These are phyloP conservation scores for Dactylellina parvicollis DNA, from an alignment of 2,329 filamentous ascomycete species.

Conservation along the genomic window DNA sequence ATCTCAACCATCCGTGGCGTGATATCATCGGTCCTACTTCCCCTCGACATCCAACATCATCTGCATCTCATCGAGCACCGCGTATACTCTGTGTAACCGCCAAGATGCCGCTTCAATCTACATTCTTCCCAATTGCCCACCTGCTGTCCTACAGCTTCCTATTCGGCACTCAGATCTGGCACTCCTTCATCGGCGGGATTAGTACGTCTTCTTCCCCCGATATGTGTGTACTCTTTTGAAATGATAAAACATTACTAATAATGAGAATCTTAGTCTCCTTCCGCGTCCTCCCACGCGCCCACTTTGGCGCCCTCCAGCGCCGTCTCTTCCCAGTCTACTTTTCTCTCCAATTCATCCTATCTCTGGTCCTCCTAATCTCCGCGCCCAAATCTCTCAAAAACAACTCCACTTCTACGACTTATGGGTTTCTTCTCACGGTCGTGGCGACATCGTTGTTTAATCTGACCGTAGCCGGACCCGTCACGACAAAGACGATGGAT, in stretches of 20 bases:
- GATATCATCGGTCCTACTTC: neutral
- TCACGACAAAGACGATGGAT: constrained; percentile 77
- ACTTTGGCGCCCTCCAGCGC: constrained; percentile 83
- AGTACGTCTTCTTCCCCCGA: constrained; percentile 15
- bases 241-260: constrained; percentile 5
- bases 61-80: no score
- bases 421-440: constrained; percentile 27
- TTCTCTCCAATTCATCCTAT: constrained; percentile 78
- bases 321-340: constrained; percentile 91
- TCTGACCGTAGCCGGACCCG: constrained; percentile 71
- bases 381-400: constrained; percentile 71
- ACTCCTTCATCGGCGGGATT: constrained; percentile 75
- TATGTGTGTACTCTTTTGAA: no score
- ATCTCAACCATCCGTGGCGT: neutral
- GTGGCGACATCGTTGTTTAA: constrained; percentile 49
- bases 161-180: constrained; percentile 85
- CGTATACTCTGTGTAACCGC: neutral
- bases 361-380: constrained; percentile 78
- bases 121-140: constrained; percentile 54
- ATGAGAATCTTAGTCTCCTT: constrained; percentile 73
- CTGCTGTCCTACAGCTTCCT: constrained; percentile 76
- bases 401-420: constrained; percentile 27
- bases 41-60: neutral
- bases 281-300: constrained; percentile 77
- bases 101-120: constrained; percentile 55